Evolutionary conservation across 768 basidiomycete species (phyloP), one percentile per base, ranked within the genome.

Genomic region (Agaricus subrufescens): DNA sequence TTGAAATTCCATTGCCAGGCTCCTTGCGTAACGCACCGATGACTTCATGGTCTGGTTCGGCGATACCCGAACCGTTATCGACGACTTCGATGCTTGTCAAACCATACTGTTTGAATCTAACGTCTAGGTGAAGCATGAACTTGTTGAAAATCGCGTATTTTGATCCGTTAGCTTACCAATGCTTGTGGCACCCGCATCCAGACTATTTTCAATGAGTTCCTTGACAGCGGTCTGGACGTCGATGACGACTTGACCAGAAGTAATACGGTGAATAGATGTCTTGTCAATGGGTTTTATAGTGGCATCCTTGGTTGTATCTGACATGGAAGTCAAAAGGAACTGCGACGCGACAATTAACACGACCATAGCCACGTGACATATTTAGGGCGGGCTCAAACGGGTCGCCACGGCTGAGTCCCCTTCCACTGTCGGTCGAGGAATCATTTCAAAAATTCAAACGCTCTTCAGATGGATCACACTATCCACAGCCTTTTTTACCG

Each of bases 151-250:
- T 34, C 12, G 12, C 23, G 37, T 12, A n/a, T 3, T 49, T 3
- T 6, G 4, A 37, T 11, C 4, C 12, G 11, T 14, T 19, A 27
- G 10, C 85, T 30, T 45, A 91, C 96, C 95, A 42, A 99, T 83
- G 61, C 73, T 84, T 0, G 89, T 94, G 0, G 94, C 91, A 0
- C 89, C 89, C 1, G 97, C 94, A 68, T 99, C 97, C 29, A 98
- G 73, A 56, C 92, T 91, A 67, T 99, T 99, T 71, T 99, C 97
- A 2, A 99, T 82, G 8, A 98, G 83, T 69, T 99, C 97, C 67
- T 98, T 99, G 57, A 98, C 86, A 1, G 94, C 93, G 0, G 89
- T 91, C 66, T 94, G 93, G 0, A 98, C 81, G 67, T 97, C 94
- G 27, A 95, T 78, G 1, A 98, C 89, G 46, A 98, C 96, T 68